These are phyloP conservation scores for Ormosia semicastrata DNA, from an alignment of 306 rosid species.

Conservation along the genomic window DNA sequence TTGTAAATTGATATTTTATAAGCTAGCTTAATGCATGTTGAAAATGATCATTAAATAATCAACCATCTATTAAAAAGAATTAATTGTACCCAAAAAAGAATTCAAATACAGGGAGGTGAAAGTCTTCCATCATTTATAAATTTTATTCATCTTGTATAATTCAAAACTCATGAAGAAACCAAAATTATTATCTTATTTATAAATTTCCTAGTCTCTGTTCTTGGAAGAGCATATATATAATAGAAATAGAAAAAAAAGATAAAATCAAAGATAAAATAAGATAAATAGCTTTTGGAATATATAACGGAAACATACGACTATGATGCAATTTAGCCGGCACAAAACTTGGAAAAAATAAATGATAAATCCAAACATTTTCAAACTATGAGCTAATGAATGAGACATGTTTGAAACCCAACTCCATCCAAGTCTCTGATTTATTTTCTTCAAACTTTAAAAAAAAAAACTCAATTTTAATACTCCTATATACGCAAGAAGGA, in stretches of 20 bases:
- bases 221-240: neutral
- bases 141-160: neutral
- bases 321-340: slow-evolving; percentile 3
- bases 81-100: neutral
- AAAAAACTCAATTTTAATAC: neutral
- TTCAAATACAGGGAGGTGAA: neutral
- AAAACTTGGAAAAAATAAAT: neutral
- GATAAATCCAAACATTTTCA: neutral
- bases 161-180: neutral
- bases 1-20: too few species aligned
- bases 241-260: neutral
- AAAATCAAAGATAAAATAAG: neutral
- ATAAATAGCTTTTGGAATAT: neutral
- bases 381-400: neutral
- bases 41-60: too few species aligned
- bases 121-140: neutral
- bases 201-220: too few species aligned
- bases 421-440: slow-evolving; percentile 6
- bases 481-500: neutral
- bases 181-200: neutral
- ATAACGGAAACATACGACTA: neutral
- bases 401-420: neutral
- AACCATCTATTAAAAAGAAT: too few species aligned
- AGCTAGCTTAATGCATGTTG: too few species aligned
- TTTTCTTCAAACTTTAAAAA: neutral